A percentile compares a stretch with the other conserved stretches of the same genome.
Conservation (phyloP, 345 rosid genomes). For the Gossypium mustelinum region DNA sequence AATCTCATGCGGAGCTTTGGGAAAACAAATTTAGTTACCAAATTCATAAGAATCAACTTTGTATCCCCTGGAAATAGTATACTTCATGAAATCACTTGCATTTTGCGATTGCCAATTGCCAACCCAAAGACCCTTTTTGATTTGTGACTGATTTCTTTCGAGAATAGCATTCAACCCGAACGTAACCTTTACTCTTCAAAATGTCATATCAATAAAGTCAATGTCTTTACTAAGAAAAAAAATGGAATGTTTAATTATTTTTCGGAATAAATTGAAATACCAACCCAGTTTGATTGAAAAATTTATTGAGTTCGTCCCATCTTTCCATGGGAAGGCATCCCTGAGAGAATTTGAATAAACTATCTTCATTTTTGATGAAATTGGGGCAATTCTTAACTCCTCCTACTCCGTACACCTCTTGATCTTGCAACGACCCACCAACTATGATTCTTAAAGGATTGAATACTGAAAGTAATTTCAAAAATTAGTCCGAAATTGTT, state of each 20-base stretch:
- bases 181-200: conserved; percentile 36
- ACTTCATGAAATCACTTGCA: conserved; percentile 28
- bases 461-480: too few species aligned
- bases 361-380: conserved; percentile 17
- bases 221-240: not conserved
- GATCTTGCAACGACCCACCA: too few species aligned
- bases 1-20: too few species aligned
- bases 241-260: too few species aligned
- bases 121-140: conserved; percentile 21
- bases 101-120: conserved; percentile 46
- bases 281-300: conserved; percentile 29
- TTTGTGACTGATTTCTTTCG: conserved; percentile 27
- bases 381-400: conserved; percentile 24
- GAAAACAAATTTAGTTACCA: conserved; percentile 24
- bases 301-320: too few species aligned
- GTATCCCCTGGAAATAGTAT: conserved; percentile 48
- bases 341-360: conserved; percentile 8
- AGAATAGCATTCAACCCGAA: conserved; percentile 47
- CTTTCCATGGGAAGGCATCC: too few species aligned
- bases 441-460: too few species aligned
- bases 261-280: not conserved
- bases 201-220: not conserved
- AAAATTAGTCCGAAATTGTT: too few species aligned
- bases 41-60: conserved; percentile 55
- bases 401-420: too few species aligned